These are phyloP conservation scores for Claviceps capensis DNA, from an alignment of 2,329 filamentous ascomycete genomes.

Conservation along the genomic window DNA sequence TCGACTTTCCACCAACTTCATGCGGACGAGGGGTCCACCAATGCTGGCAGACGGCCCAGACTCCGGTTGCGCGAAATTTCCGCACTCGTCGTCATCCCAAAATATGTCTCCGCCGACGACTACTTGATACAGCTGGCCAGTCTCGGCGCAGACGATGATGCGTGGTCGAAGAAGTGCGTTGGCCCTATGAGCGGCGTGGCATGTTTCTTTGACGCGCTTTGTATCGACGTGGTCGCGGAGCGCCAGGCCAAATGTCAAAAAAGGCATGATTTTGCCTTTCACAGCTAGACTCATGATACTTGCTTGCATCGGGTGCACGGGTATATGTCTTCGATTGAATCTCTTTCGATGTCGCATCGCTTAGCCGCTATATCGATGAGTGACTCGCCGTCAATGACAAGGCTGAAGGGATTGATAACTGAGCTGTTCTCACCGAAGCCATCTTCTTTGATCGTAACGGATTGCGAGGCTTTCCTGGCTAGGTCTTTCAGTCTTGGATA, in stretches of 20 bases:
- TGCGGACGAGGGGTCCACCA: neutral
- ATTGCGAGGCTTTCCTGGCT: neutral
- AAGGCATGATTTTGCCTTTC: neutral
- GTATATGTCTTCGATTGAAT: neutral
- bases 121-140: neutral
- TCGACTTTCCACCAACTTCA: neutral
- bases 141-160: neutral
- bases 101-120: neutral
- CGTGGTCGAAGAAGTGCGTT: neutral
- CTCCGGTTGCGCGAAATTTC: neutral
- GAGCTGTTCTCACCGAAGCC: neutral
- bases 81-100: neutral
- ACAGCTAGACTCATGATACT: neutral
- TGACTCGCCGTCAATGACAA: neutral
- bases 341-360: neutral
- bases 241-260: neutral
- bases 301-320: neutral
- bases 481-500: constrained; percentile 3
- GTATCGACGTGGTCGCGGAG: neutral
- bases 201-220: neutral
- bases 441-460: neutral
- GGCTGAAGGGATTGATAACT: neutral
- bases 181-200: neutral
- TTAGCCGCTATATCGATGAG: neutral
- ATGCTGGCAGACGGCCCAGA: neutral